phyloP scores from a whole-genome alignment of 371 early-diverging fungal species.

The Smittium culicis region DNA sequence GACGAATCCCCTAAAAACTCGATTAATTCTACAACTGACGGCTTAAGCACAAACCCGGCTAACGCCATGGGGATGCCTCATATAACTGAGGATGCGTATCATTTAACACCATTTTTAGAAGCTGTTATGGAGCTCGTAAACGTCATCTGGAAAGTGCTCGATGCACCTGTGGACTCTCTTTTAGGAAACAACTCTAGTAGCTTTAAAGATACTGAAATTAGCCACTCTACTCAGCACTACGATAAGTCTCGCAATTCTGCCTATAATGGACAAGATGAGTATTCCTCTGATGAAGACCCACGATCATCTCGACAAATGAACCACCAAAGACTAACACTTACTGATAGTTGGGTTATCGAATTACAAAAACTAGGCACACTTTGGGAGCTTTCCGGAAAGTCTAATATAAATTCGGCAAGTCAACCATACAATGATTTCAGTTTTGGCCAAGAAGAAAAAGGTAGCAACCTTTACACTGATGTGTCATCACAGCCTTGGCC shows the following conservation, averaged over 20 bases:
- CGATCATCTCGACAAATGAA: not conserved
- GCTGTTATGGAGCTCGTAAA: conserved; percentile 29
- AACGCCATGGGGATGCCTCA: conserved; percentile 19
- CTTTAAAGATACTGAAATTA: too few relatives aligned
- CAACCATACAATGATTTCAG: conserved; percentile 10
- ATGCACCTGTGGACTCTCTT: conserved; percentile 20
- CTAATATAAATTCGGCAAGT: conserved; percentile 10
- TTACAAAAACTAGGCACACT: conserved; percentile 8
- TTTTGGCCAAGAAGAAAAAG: conserved; percentile 17
- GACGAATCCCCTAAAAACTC: conserved; percentile 17
- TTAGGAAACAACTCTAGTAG: conserved; percentile 20
- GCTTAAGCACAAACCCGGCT: not conserved
- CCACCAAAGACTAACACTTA: not conserved
- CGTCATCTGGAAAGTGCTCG: conserved; percentile 23
- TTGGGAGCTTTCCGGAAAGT: conserved; percentile 5
- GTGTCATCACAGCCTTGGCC: conserved; percentile 21
- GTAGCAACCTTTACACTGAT: not conserved
- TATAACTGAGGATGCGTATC: conserved; percentile 24
- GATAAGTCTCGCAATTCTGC: not conserved
- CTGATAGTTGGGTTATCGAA: conserved; percentile 11
- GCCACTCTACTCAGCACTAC: too few relatives aligned
- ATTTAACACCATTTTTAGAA: conserved; percentile 26
- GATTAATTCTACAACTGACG: conserved; percentile 7
- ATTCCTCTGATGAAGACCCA: not conserved
- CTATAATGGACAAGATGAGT: not conserved